Conservation (phyloP, 2,329 filamentous ascomycete genomes). For the Botryotinia narcissicola region DNA sequence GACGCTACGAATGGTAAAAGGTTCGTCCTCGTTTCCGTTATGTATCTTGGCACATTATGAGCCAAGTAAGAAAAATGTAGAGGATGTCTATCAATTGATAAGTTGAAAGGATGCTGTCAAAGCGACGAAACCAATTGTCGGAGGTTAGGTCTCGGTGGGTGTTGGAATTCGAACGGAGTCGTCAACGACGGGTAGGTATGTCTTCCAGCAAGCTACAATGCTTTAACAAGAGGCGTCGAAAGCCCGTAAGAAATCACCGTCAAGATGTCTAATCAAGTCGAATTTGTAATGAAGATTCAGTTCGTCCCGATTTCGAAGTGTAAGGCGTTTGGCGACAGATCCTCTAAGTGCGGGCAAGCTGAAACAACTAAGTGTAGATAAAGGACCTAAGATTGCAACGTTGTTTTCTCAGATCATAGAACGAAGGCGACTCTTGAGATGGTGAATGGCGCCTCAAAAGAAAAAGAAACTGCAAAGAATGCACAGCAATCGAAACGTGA, state of each 20-base stretch:
- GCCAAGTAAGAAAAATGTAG: conserved; percentile 2
- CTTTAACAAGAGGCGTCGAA: background rate
- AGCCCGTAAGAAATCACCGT: conserved; percentile 13
- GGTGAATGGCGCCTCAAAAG: background rate
- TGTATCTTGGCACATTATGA: conserved; percentile 17
- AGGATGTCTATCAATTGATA: background rate
- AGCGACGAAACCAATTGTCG: conserved; percentile 15
- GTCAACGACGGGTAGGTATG: conserved; percentile 16
- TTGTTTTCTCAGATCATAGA: conserved; percentile 9
- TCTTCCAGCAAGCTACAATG: conserved; percentile 4
- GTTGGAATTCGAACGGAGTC: conserved; percentile 8
- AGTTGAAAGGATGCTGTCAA: conserved; percentile 19
- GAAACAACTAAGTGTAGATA: conserved; percentile 18
- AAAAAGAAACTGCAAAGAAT: conserved; percentile 3
- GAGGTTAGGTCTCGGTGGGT: background rate
- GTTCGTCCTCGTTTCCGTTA: conserved; percentile 14
- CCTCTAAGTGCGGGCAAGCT: conserved; percentile 10
- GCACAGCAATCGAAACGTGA: conserved; percentile 11
- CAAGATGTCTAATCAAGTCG: conserved; percentile 19
- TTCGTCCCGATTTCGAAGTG: conserved; percentile 15
- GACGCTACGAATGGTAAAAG: conserved; percentile 12
- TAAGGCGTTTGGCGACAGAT: conserved; percentile 14
- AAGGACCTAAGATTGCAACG: background rate
- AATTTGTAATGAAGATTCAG: background rate
- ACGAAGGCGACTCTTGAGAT: conserved; percentile 4